Base-by-base conservation (phyloP, 2,329 filamentous ascomycete genomes). In the Pyrenophora tritici-repentis region DNA sequence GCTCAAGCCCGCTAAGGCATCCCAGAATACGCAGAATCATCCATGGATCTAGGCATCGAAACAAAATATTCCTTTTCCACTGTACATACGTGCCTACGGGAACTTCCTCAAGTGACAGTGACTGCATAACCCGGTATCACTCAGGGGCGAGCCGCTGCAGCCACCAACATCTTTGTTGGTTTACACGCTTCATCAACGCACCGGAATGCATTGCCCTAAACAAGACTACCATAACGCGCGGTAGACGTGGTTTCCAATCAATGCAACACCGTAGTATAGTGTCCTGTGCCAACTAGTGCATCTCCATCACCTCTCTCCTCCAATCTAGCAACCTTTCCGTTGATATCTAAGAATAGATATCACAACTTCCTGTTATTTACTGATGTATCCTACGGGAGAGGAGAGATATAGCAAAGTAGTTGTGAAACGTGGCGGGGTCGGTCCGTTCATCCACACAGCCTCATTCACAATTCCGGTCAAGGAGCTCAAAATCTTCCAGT, bases 391-490 rank as follows among this genome's bases (percentile, higher is more conserved):
- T 32, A 36, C 22, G 1, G 20, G 17, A 42, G n/a, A 29, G 18
- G 6, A 33, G 20, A 5, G 36, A 20, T 9, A 26, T 14, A 18
- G 18, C 14, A 33, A 33, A 32, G 18, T 32, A 20, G 12, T 17
- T 10, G 12, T 42, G 32, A 20, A 47, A 47, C 32, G 48, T 47
- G 48, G 48, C 42, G 20, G 42, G 47, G 42, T 35, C 36, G 38
- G 34, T 35, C 12, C 14, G 9, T 45, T 17, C 32, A 38, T 24
- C 26, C 14, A 31, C 42, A 51, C 37, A 47, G 48, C 48, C 48
- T 51, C 37, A 9, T 26, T 29, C 16, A 29, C 31, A 22, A 20
- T 17, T 17, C 42, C 4, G 24, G 24, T 46, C 17, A 17, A 18
- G 9, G 37, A 42, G 37, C 31, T 36, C 32, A 46, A 20, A 20